These are phyloP conservation scores for Citrus glauca DNA, from an alignment of 345 rosid species.

Conservation along the genomic window DNA sequence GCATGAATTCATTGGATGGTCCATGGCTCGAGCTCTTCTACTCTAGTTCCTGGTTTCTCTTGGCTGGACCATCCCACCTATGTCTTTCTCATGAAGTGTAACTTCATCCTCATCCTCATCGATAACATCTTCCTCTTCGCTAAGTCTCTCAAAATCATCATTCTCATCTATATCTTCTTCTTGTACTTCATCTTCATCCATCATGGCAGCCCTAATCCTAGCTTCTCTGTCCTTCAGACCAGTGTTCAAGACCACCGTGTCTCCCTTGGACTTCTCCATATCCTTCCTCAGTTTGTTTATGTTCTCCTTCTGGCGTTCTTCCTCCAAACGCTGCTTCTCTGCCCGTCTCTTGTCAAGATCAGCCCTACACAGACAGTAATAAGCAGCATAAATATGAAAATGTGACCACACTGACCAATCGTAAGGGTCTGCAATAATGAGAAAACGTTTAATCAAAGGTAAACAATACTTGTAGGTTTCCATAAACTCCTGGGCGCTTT, in stretches of 20 bases:
- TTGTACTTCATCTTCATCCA: slow-evolving; percentile 39
- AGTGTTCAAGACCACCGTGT: slow-evolving; percentile 64
- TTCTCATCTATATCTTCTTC: slow-evolving; percentile 36
- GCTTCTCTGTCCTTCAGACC: slow-evolving; percentile 47
- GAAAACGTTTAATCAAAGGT: background rate
- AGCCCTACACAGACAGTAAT: slow-evolving; percentile 38
- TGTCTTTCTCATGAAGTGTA: background rate
- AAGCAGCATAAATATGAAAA: background rate
- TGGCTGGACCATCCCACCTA: background rate
- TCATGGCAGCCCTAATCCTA: slow-evolving; percentile 20
- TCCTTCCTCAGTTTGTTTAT: slow-evolving; percentile 68
- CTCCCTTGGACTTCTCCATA: slow-evolving; percentile 68
- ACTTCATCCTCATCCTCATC: slow-evolving; percentile 63
- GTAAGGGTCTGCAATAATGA: background rate
- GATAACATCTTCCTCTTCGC: slow-evolving; percentile 33
- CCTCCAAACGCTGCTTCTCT: slow-evolving; percentile 71
- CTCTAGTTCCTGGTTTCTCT: too few relatives aligned
- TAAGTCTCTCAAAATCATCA: slow-evolving; percentile 26
- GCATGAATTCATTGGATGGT: background rate
- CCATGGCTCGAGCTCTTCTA: background rate
- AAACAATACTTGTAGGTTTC: slow-evolving; percentile 59
- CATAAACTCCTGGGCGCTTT: slow-evolving; percentile 71
- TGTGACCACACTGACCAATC: background rate
- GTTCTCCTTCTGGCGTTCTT: slow-evolving; percentile 48
- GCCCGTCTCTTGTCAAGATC: slow-evolving; percentile 73